Percentiles rank a stretch among this genome's conserved stretches.
Evolutionary conservation across 208 protist species (phyloP).

Genomic region (Polymyxa betae): DNA sequence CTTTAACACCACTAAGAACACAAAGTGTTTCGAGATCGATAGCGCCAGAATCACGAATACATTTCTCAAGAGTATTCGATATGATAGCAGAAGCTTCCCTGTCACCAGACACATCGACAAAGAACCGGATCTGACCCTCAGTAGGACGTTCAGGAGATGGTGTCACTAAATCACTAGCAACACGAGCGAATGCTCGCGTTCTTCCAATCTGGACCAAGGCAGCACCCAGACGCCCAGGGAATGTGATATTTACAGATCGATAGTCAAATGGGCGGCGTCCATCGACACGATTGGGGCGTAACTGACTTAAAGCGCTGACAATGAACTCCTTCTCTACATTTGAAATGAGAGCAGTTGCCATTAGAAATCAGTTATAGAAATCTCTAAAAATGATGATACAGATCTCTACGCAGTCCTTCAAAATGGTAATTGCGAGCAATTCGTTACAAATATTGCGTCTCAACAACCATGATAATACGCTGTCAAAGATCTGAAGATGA

Average conservation of each 20-base stretch:
- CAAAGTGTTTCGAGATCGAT: slow-evolving; percentile 56
- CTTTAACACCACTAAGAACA: background rate
- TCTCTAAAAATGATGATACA: too few species aligned
- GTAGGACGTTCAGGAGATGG: slow-evolving; percentile 8
- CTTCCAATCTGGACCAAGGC: slow-evolving; percentile 29
- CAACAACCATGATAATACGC: too few species aligned
- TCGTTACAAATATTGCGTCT: too few species aligned
- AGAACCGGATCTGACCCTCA: slow-evolving; percentile 24
- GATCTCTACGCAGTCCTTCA: too few species aligned
- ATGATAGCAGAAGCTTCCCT: background rate
- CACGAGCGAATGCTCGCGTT: slow-evolving; percentile 33
- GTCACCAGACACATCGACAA: background rate
- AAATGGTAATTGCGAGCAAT: too few species aligned
- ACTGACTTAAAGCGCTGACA: background rate
- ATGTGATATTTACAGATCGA: background rate
- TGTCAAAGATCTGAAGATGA: too few species aligned
- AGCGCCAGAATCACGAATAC: slow-evolving; percentile 44
- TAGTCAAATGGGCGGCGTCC: slow-evolving; percentile 32
- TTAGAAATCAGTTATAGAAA: too few species aligned
- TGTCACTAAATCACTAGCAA: background rate
- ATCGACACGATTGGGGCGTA: slow-evolving; percentile 1
- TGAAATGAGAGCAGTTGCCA: background rate
- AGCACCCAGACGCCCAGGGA: background rate
- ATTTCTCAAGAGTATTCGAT: slow-evolving; percentile 43
- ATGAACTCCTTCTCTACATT: slow-evolving; percentile 34